A percentile compares a stretch with the other conserved stretches of the same genome.
These are phyloP conservation scores for Rhodotorula diobovata DNA, from an alignment of 768 basidiomycete genomes.

Conservation along the genomic window DNA sequence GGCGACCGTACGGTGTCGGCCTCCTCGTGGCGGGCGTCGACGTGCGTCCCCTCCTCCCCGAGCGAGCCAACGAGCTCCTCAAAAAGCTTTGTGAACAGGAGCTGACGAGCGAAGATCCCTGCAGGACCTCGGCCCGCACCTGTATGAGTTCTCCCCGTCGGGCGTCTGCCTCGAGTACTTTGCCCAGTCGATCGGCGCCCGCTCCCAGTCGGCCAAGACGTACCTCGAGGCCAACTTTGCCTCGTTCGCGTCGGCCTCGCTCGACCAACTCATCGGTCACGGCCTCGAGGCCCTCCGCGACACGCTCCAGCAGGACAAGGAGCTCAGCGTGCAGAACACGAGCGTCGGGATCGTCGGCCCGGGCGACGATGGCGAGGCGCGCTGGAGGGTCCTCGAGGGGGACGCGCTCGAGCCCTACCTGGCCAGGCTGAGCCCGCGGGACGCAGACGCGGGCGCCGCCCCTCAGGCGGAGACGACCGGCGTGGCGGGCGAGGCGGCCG, in stretches of 20 bases:
- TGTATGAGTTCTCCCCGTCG: slow-evolving; percentile 96
- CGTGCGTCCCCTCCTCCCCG: slow-evolving; percentile 43
- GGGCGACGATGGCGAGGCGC: slow-evolving; percentile 49
- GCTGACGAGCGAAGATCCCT: neutral
- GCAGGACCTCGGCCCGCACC: slow-evolving; percentile 84
- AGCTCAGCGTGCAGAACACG: slow-evolving; percentile 85
- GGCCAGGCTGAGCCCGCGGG: slow-evolving; percentile 61
- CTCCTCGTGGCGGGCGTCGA: slow-evolving; percentile 96
- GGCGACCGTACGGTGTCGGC: slow-evolving; percentile 95
- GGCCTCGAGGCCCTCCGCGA: slow-evolving; percentile 92
- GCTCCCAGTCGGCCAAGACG: slow-evolving; percentile 97
- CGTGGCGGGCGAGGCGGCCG: neutral
- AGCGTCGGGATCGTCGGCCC: slow-evolving; percentile 85
- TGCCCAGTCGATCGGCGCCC: slow-evolving; percentile 96
- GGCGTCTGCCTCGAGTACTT: slow-evolving; percentile 97
- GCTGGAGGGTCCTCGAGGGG: slow-evolving; percentile 84
- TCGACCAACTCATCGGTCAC: slow-evolving; percentile 85
- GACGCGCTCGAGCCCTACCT: slow-evolving; percentile 70
- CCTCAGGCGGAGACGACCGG: neutral
- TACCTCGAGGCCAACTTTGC: slow-evolving; percentile 94
- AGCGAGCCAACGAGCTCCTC: neutral
- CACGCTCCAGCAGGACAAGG: slow-evolving; percentile 97
- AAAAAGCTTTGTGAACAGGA: neutral
- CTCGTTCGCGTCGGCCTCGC: slow-evolving; percentile 72
- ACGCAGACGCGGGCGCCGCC: neutral